Conservation (phyloP, 2,329 filamentous ascomycete species). For the Monosporascus sp. region DNA sequence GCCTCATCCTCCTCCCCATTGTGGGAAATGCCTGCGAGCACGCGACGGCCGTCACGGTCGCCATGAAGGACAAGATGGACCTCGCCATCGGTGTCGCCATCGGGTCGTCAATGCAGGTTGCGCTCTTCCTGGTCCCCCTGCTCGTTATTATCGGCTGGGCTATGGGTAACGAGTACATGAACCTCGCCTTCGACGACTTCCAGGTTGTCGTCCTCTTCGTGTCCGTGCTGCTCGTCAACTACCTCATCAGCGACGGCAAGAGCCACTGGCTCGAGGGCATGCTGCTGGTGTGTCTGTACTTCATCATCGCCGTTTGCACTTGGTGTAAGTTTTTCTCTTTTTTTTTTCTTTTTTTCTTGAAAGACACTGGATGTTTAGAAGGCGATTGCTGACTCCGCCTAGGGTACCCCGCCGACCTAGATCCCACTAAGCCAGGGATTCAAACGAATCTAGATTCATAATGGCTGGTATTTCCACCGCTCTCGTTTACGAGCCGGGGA, state of each 20-base stretch:
- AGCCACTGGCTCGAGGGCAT: conserved; percentile 79
- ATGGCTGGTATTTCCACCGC: neutral
- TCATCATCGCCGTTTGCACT: conserved; percentile 69
- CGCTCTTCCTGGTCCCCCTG: conserved; percentile 71
- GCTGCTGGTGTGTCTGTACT: conserved; percentile 69
- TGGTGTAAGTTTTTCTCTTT: conserved; percentile 42
- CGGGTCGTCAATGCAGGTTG: conserved; percentile 75
- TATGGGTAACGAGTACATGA: conserved; percentile 67
- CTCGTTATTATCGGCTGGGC: conserved; percentile 76
- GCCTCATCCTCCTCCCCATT: conserved; percentile 73
- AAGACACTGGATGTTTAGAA: too few relatives aligned
- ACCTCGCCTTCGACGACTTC: conserved; percentile 80
- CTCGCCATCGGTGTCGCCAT: conserved; percentile 75
- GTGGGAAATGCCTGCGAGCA: conserved; percentile 82
- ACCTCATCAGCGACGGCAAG: conserved; percentile 75
- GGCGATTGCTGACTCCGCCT: neutral
- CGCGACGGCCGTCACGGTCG: conserved; percentile 73
- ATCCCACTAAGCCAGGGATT: neutral
- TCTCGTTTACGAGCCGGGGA: too few relatives aligned
- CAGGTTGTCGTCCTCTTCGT: conserved; percentile 83
- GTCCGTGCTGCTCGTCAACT: conserved; percentile 78
- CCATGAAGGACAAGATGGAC: conserved; percentile 82
- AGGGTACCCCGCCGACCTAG: neutral
- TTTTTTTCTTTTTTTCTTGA: neutral
- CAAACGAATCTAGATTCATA: neutral